Evolutionary conservation across 2,329 filamentous ascomycete genomes (phyloP), one percentile per base, ranked within the genome.

Genomic region (Chalaropsis thielavioides): DNA sequence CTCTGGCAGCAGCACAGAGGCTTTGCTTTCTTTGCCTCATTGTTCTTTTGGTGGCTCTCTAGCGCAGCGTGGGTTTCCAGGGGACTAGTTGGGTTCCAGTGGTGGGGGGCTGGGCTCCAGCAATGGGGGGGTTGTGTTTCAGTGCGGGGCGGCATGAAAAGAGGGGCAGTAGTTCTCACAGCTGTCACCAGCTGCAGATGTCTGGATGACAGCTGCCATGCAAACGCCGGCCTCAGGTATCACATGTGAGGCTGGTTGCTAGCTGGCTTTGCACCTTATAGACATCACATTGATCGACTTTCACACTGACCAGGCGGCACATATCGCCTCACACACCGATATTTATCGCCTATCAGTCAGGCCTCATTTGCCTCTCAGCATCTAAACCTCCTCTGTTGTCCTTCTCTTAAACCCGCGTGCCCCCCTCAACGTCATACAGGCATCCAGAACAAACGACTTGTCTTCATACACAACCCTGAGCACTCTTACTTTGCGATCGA

Each of bases 401-500:
- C 49, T 31, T n/a, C 31, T 61, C 44, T 49, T 56, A 56, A 27
- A 19, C n/a, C 44, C 49, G 10, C 44, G 19, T 38, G 27, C n/a
- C 31, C 19, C 54, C 4, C 11, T 24, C 35, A 41, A 17, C 27
- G 54, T 58, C 27, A 35, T 58, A 13, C 54, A 38, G 17, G 6
- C 17, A 46, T 49, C 54, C 56, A 66, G 3, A 7, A 64, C 65
- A n/a, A 64, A 31, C 6, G 38, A 17, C 40, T 27, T 35, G 31
- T 67, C 66, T 15, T 66, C 60, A 44, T 51, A 62, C 15, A 64
- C 56, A 1, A 69, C 65, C 19, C 56, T 51, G 62, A 69, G 61
- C n/a, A 68, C 67, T 8, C 64, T 62, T 19, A 66, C 68, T 38
- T 69, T 68, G 17, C 65, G 58, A 22, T 62, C 38, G 56, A 69